Conservation (phyloP, 2,329 filamentous ascomycete species). For the Diplodia intermedia region DNA sequence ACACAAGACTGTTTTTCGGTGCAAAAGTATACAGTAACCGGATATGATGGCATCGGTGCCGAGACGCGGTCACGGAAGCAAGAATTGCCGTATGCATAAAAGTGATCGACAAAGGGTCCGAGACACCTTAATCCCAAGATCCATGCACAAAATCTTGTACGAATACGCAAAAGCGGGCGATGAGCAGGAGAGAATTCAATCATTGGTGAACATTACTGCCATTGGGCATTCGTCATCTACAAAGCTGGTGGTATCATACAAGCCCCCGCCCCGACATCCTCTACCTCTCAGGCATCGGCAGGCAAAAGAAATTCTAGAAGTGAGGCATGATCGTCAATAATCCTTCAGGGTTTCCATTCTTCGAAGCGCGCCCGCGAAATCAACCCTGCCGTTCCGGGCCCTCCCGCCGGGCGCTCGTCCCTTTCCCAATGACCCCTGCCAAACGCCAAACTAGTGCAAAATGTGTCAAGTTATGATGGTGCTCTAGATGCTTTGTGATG, state of each 20-base stretch:
- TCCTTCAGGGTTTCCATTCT: not conserved
- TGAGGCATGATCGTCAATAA: constrained; percentile 18
- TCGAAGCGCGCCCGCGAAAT: not conserved
- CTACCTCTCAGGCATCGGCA: not conserved
- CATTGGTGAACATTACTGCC: constrained; percentile 8
- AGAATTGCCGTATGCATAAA: not conserved
- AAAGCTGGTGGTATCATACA: constrained; percentile 20
- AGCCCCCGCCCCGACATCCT: not conserved
- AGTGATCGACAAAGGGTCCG: not conserved
- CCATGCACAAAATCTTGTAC: not conserved
- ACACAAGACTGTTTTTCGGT: not conserved
- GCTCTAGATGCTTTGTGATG: constrained; percentile 13
- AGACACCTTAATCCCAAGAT: not conserved
- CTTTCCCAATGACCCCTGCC: not conserved
- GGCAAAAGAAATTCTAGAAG: constrained; percentile 6
- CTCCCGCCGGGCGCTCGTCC: not conserved
- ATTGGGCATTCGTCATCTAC: constrained; percentile 3
- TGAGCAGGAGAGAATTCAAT: not conserved
- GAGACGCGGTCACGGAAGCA: not conserved
- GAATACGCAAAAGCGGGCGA: too few relatives aligned
- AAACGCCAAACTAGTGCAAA: constrained; percentile 17
- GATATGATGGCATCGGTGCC: too few relatives aligned
- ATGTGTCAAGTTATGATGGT: not conserved
- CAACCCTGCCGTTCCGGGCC: not conserved
- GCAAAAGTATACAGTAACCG: not conserved